Evolutionary conservation across 164 flowering plant species (phyloP), one percentile per base, ranked within the genome.

Genomic region (Houttuynia cordata): DNA sequence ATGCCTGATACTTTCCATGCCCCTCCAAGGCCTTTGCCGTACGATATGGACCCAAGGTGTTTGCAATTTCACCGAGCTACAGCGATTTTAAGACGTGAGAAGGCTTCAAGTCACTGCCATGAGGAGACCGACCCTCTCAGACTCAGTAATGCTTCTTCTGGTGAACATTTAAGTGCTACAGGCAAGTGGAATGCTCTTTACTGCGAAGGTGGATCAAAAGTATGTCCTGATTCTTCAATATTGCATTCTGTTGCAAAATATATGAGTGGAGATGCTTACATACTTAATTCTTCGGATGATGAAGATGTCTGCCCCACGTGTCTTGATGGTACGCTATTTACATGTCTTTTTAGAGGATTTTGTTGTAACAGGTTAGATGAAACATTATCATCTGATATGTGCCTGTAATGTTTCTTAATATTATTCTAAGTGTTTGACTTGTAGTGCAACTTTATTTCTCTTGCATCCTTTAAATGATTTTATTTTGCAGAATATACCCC

Each of bases 291-390:
- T 51, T 68, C 74, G 22, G 85, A 83, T 62, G 89, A 85, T 57
- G 87, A 85, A 74, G 86, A 82, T 69, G 80, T 79, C 56, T 82
- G 87, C 65, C 87, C 87, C 53, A 81, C 87, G 37, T 85, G 85
- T 68, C 86, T 85, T 57, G 91, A 82, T 50, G 87, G 91, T 85
- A 74, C 70, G 49, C 62, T 57, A 62, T 53, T 22, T 63, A 52
- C 0, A 54, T 45, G 50, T 14, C 22, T 24, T 51, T n/a, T 1
- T 61, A 2, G 8, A 45, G 49, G 9, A 22, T 60, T 47, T 30
- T 30, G 6, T 30, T n/a, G n/a, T n/a, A n/a, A n/a, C n/a, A n/a
- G n/a, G n/a, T n/a, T n/a, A n/a, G n/a, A 30, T 30, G 4, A 6
- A 30, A 6, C 6, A 30, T 30, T 6, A 30, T 30, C 37, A 30